Conservation (phyloP, 352 stramenopile genomes). For the Pythium phragmitis region DNA sequence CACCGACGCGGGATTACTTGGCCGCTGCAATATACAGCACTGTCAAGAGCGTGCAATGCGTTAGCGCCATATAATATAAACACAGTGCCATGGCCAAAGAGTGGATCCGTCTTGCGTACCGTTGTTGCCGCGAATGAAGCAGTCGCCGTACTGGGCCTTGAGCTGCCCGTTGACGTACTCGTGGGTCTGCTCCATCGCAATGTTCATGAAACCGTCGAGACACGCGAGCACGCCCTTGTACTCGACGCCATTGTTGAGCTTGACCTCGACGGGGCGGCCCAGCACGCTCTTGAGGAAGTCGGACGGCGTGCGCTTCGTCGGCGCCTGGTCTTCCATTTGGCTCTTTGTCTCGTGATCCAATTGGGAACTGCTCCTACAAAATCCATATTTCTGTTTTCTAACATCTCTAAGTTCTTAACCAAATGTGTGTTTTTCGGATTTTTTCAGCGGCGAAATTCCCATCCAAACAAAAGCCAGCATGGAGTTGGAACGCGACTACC, state of each 20-base stretch:
- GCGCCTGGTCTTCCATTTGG: constrained; percentile 34
- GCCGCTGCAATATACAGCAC: constrained; percentile 85
- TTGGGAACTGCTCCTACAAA: constrained; percentile 9
- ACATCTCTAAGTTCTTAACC: constrained; percentile 1
- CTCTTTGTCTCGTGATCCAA: constrained; percentile 6
- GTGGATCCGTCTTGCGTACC: constrained; percentile 41
- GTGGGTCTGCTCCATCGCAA: constrained; percentile 99
- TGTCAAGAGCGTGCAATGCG: constrained; percentile 16
- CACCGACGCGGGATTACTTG: constrained; percentile 43
- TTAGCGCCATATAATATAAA: background rate
- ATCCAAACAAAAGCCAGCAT: background rate
- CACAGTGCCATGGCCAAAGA: background rate
- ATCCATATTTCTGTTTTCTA: constrained; percentile 8
- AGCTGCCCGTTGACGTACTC: constrained; percentile 99
- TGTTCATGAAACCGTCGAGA: constrained; percentile 99
- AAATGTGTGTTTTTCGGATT: background rate
- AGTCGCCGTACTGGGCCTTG: constrained; percentile 99
- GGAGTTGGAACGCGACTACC: constrained; percentile 41
- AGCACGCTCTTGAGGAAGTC: constrained; percentile 94
- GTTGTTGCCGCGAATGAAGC: constrained; percentile 99
- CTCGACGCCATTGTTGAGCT: constrained; percentile 98
- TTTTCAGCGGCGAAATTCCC: background rate
- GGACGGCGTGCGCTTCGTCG: constrained; percentile 84
- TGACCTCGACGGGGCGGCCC: constrained; percentile 96
- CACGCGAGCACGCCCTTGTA: constrained; percentile 98